Evolutionary conservation across 23 red algal genomes (phyloP), one percentile per base, ranked within the genome.

Genomic region (Agarophyton chilense): DNA sequence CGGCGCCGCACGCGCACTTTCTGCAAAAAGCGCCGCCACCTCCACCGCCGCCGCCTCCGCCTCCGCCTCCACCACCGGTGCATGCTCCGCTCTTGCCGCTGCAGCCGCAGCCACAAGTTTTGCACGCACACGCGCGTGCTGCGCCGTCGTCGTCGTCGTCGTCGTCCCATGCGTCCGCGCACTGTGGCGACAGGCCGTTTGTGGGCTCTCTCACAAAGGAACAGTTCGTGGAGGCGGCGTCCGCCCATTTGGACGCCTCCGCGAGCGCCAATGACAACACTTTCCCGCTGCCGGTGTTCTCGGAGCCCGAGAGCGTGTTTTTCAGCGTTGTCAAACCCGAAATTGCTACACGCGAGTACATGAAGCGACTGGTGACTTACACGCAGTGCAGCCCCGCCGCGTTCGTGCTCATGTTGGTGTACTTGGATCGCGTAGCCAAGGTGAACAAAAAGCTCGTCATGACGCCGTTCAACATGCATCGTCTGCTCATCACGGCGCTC

Each of bases 401-500:
- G 6, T 94, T 81, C 39, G 65, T 87, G 4, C 46, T 79, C 26
- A 86, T 86, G 82, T 22, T 94, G 32, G 61, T 88, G 40, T 87
- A 87, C 62, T 63, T 94, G 40, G 81, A 78, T 56, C 81, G 83
- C 21, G 68, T 88, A 5, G 82, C 81, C 2, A 26, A 41, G 19
- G 73, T 70, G 7, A 72, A 85, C 39, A n/a, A 38, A 4, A 41
- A 28, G 16, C 82, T 94, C 0, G 52, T 54, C 24, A 25, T 94
- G 19, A 77, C 71, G 17, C 29, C 83, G 22, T 83, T 82, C 34
- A 98, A 94, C 52, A 81, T 94, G 50, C 96, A 98, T 80, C 96
- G 96, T 12, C 55, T 98, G 40, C 67, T 98, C 38, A 72, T 98
- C 25, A 95, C 96, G 17, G 81, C 87, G 16, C 71, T 98, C 33